These are phyloP conservation scores for Middelhovenomyces tepae DNA, from an alignment of 805 yeast species.

Conservation along the genomic window DNA sequence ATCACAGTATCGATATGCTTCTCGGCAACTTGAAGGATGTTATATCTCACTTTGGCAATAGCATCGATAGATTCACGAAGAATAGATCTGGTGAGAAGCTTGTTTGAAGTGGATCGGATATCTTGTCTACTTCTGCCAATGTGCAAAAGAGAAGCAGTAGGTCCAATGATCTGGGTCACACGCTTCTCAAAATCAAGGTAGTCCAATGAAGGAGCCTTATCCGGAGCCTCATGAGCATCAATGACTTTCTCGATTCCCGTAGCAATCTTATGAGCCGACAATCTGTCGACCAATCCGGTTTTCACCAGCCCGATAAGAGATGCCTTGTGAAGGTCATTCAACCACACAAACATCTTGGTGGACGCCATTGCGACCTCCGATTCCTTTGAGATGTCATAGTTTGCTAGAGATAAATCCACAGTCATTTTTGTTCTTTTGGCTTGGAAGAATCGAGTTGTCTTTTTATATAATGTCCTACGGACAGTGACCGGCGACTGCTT, in stretches of 20 bases:
- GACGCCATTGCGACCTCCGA: constrained; percentile 1
- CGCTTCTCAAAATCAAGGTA: constrained; percentile 9
- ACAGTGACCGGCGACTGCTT: too few relatives aligned
- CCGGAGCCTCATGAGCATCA: constrained; percentile 6
- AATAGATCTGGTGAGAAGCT: constrained; percentile 3
- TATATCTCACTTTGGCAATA: constrained; percentile 1
- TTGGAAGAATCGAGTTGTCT: too few relatives aligned
- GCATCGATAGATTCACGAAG: constrained; percentile 4
- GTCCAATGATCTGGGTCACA: constrained; percentile 7
- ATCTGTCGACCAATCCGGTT: constrained; percentile 5
- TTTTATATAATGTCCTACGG: too few relatives aligned
- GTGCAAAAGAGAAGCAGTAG: constrained; percentile 8
- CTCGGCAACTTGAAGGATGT: constrained; percentile 6
- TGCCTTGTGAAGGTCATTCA: constrained; percentile 9
- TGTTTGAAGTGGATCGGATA: constrained; percentile 7
- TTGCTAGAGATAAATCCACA: too few relatives aligned
- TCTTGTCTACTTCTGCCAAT: constrained; percentile 11
- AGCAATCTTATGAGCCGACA: constrained; percentile 6
- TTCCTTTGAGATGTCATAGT: not conserved
- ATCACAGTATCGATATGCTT: constrained; percentile 9
- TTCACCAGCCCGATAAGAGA: constrained; percentile 5
- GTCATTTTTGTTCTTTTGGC: too few relatives aligned
- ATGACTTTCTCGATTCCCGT: constrained; percentile 6
- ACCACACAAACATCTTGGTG: constrained; percentile 1
- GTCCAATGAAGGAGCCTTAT: constrained; percentile 9